Evolutionary conservation across 345 rosid species (phyloP).

Genomic region (Moricandia moricandioides): DNA sequence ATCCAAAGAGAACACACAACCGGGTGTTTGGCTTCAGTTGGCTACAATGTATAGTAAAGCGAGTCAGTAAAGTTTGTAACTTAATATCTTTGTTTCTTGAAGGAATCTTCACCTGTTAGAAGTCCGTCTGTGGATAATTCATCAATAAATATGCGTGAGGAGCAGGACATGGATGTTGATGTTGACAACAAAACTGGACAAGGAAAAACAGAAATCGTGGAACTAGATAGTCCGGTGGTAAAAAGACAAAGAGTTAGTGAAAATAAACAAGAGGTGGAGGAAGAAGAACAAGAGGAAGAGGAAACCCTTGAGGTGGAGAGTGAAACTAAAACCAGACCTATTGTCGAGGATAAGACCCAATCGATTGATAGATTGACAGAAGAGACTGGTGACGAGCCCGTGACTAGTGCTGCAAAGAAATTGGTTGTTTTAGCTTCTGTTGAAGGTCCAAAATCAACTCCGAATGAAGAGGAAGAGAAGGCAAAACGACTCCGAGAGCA

Average conservation of each 20-base stretch:
- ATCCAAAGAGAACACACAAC: background rate
- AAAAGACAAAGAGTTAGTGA: slow-evolving; percentile 40
- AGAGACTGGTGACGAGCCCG: slow-evolving; percentile 46
- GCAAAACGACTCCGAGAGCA: slow-evolving; percentile 44
- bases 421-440: slow-evolving; percentile 32
- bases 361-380: slow-evolving; percentile 38
- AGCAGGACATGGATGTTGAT: slow-evolving; percentile 59
- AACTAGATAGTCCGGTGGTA: slow-evolving; percentile 41
- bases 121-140: slow-evolving; percentile 71
- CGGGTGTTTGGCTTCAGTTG: background rate
- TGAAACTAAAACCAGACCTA: slow-evolving; percentile 41
- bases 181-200: slow-evolving; percentile 52
- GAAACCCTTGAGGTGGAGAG: slow-evolving; percentile 47
- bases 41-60: background rate
- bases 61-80: background rate
- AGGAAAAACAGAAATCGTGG: slow-evolving; percentile 45
- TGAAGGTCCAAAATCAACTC: slow-evolving; percentile 35
- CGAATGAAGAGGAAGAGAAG: slow-evolving; percentile 47
- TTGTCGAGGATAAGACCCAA: slow-evolving; percentile 42
- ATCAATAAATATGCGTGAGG: slow-evolving; percentile 67
- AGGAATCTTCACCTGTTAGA: slow-evolving; percentile 65
- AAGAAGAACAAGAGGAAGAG: slow-evolving; percentile 40
- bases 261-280: slow-evolving; percentile 44
- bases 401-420: slow-evolving; percentile 40
- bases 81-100: slow-evolving; percentile 12